Base-by-base conservation (phyloP, 768 basidiomycete species). In the Suillus hirtellus region DNA sequence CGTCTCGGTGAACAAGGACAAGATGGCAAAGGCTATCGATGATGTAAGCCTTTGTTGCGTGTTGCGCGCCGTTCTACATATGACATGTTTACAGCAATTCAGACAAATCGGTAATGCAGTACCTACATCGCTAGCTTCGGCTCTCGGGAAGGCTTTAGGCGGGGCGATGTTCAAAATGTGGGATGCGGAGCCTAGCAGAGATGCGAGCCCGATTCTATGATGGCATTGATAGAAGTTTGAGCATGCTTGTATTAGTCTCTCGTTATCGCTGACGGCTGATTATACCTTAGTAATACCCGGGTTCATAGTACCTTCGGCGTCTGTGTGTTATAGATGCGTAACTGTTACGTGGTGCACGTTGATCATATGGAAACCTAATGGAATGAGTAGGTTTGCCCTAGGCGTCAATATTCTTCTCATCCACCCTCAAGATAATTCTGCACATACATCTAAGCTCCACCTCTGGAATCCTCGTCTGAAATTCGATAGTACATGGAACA, bases 101-200 rank as follows among this genome's bases (percentile, higher is more conserved):
- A 79, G 83, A 56, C 91, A 92, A 66, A 92, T 93, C 52, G 92
- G 91, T 0, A 93, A 93, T 69, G 91, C 90, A 2, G 90, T 92
- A 8, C 89, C 90, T 3, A 80, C 90, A 9, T 87, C 87, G 3
- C 79, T 92, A 27, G 89, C 88, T 4, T 75, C 82, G 11, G 88
- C 89, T 3, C 77, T 92, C 2, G 89, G 88, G 8, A 77, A 73
- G 56, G 74, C 76, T 8, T 69, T 84, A 2, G 77, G 80, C 1
- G 78, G 78, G 56, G 81, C 83, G 0, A 66, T 86, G 44, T 63
- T 83, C 21, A 74, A 79, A 64, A 74, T 72, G 59, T 85, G 85
- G 86, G 76, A 76, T 56, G 56, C 24, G 27, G 68, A 72, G 54
- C 72, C 74, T 3, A 77, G 79, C 63, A 74, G 82, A 37, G 79